phyloP scores from a whole-genome alignment of 352 stramenopile species.

The Phytophthora sp. region DNA sequence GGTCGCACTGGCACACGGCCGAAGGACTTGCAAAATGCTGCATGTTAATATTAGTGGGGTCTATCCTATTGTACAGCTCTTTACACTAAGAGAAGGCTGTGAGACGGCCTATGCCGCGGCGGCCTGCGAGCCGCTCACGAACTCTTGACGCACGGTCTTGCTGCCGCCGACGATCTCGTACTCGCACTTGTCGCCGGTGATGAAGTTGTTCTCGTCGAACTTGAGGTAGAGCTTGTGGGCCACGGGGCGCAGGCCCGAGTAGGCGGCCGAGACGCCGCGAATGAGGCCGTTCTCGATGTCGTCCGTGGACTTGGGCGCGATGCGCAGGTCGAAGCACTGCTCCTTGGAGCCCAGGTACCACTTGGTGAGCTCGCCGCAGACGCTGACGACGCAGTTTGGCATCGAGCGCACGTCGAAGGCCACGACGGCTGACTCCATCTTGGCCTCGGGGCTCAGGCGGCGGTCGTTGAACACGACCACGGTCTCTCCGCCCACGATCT shows the following conservation, averaged over 20 bases:
- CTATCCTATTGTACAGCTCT: slow-evolving; percentile 69
- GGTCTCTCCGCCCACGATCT: slow-evolving; percentile 65
- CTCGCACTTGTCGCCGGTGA: slow-evolving; percentile 66
- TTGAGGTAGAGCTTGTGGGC: slow-evolving; percentile 80
- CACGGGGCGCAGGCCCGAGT: slow-evolving; percentile 50
- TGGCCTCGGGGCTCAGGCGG: slow-evolving; percentile 25
- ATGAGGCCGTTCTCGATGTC: slow-evolving; percentile 65
- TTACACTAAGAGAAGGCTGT: slow-evolving; percentile 42
- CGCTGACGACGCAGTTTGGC: slow-evolving; percentile 77
- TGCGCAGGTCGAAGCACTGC: slow-evolving; percentile 75
- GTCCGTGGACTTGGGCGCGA: slow-evolving; percentile 68
- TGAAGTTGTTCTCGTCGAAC: slow-evolving; percentile 80
- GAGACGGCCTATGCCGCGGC: slow-evolving; percentile 15
- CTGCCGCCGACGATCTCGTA: slow-evolving; percentile 72
- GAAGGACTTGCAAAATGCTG: slow-evolving; percentile 24
- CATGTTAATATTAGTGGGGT: slow-evolving; percentile 47
- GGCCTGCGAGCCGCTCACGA: slow-evolving; percentile 17
- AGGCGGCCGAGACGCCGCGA: slow-evolving; percentile 70
- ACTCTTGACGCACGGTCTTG: slow-evolving; percentile 56
- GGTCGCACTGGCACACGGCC: no score
- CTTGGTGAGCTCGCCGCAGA: slow-evolving; percentile 64
- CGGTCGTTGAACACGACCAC: slow-evolving; percentile 80
- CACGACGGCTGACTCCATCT: slow-evolving; percentile 66
- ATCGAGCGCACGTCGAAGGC: slow-evolving; percentile 72
- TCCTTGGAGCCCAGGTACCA: slow-evolving; percentile 72